phyloP scores from a whole-genome alignment of 768 basidiomycete genomes.

The Amanita exitialis region DNA sequence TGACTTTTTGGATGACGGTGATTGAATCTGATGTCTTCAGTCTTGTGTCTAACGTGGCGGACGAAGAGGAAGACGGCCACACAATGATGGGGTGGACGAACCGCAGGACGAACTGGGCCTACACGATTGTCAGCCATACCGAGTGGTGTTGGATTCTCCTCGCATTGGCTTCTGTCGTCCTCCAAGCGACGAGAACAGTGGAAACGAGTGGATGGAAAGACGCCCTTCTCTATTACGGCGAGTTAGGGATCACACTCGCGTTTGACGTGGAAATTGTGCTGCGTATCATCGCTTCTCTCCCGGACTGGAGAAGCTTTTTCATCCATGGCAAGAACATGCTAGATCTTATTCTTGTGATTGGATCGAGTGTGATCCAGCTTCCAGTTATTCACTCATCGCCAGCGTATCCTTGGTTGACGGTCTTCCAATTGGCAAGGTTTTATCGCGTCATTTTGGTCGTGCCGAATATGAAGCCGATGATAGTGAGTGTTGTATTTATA shows the following conservation, averaged over 20 bases:
- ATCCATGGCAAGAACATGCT: constrained; percentile 55
- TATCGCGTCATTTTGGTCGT: constrained; percentile 88
- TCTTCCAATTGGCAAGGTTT: constrained; percentile 79
- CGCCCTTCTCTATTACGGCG: constrained; percentile 47
- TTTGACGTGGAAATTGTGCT: constrained; percentile 87
- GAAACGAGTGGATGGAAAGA: constrained; percentile 36
- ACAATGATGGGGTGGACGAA: constrained; percentile 24
- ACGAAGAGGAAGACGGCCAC: constrained; percentile 60
- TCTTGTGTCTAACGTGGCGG: constrained; percentile 24
- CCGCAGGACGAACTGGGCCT: constrained; percentile 35
- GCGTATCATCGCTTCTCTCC: constrained; percentile 59
- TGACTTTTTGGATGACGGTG: constrained; percentile 7
- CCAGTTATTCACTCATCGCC: constrained; percentile 56
- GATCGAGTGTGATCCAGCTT: constrained; percentile 74
- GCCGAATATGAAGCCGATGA: constrained; percentile 80
- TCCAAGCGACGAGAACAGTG: constrained; percentile 62
- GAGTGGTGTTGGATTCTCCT: constrained; percentile 70
- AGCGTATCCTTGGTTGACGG: constrained; percentile 83
- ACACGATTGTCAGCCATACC: constrained; percentile 46
- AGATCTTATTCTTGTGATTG: constrained; percentile 68
- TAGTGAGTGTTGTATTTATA: constrained; percentile 39
- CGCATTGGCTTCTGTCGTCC: constrained; percentile 56
- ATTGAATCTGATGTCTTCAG: constrained; percentile 12
- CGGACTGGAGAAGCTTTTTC: constrained; percentile 80
- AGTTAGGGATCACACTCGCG: constrained; percentile 67